A percentile compares a stretch with the other conserved stretches of the same genome.
These are phyloP conservation scores for Alternaria burnsii DNA, from an alignment of 2,329 filamentous ascomycete species.

Conservation along the genomic window DNA sequence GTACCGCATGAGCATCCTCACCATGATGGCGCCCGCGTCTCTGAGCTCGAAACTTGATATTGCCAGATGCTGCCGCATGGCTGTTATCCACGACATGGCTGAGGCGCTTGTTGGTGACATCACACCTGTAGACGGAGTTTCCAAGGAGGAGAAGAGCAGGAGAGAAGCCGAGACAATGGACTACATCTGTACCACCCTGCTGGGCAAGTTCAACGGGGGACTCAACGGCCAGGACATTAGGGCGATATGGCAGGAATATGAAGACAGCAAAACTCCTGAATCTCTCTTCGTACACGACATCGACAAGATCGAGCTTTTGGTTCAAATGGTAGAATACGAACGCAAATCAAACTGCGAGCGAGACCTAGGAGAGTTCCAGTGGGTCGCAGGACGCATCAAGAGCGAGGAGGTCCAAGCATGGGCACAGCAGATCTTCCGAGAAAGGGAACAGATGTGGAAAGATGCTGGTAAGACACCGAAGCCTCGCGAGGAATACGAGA, in stretches of 20 bases:
- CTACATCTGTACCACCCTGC: conserved; percentile 76
- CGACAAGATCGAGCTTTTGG: conserved; percentile 92
- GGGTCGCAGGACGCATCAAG: conserved; percentile 76
- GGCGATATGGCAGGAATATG: conserved; percentile 92
- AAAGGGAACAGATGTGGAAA: conserved; percentile 78
- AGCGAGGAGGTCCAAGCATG: conserved; percentile 82
- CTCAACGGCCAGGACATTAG: conserved; percentile 74
- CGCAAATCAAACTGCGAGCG: conserved; percentile 69
- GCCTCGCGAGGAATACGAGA: not conserved
- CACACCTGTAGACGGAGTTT: conserved; percentile 86
- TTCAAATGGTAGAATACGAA: conserved; percentile 98
- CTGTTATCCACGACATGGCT: conserved; percentile 96
- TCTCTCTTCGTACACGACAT: conserved; percentile 93
- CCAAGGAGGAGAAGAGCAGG: conserved; percentile 87
- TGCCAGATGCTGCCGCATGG: conserved; percentile 90
- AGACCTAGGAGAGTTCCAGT: conserved; percentile 86
- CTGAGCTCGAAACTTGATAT: conserved; percentile 78
- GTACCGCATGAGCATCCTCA: conserved; percentile 99
- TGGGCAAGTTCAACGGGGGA: conserved; percentile 79
- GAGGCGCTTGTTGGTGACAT: conserved; percentile 96
- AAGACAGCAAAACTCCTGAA: conserved; percentile 84
- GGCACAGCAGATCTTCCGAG: conserved; percentile 77
- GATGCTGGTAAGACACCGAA: conserved; percentile 44
- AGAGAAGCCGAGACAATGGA: conserved; percentile 92
- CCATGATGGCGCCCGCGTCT: conserved; percentile 84